phyloP scores from a whole-genome alignment of 768 basidiomycete genomes.

The Neoboletus subvelutipes region DNA sequence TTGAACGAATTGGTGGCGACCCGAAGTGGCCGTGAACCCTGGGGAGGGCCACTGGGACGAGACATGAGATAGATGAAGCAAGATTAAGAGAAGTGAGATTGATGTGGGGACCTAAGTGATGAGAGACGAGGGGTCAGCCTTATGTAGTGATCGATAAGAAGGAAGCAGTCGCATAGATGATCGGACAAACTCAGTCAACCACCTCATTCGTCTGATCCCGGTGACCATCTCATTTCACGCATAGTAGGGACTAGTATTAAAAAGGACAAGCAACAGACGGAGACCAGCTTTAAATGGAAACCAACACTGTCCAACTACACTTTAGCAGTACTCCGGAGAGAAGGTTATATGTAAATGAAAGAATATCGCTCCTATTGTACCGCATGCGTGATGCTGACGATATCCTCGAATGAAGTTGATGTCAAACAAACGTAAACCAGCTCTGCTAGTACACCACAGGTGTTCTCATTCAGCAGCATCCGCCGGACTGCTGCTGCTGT shows the following conservation, averaged over 20 bases:
- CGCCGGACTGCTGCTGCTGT: slow-evolving; percentile 66
- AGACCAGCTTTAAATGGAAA: slow-evolving; percentile 27
- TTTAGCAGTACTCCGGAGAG: slow-evolving; percentile 27
- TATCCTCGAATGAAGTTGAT: slow-evolving; percentile 20
- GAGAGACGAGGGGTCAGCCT: not conserved
- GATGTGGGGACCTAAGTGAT: not conserved
- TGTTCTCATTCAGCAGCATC: slow-evolving; percentile 68
- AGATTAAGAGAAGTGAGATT: not conserved
- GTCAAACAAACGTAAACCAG: slow-evolving; percentile 17
- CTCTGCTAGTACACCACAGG: slow-evolving; percentile 17
- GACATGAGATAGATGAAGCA: slow-evolving; percentile 21
- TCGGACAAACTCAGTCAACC: not conserved
- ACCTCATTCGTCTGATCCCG: no score
- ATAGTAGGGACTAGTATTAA: slow-evolving; percentile 19
- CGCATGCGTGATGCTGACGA: slow-evolving; percentile 28
- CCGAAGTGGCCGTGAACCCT: slow-evolving; percentile 16
- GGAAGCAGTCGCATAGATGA: slow-evolving; percentile 3
- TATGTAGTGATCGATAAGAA: slow-evolving; percentile 29
- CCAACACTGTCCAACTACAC: slow-evolving; percentile 27
- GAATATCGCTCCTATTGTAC: slow-evolving; percentile 35
- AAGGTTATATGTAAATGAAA: slow-evolving; percentile 35
- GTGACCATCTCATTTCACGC: not conserved
- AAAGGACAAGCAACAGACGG: slow-evolving; percentile 23
- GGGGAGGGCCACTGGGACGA: slow-evolving; percentile 17
- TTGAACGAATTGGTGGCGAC: slow-evolving; percentile 37